Evolutionary conservation across 768 basidiomycete genomes (phyloP).

Genomic region (Suillus ampliporus): DNA sequence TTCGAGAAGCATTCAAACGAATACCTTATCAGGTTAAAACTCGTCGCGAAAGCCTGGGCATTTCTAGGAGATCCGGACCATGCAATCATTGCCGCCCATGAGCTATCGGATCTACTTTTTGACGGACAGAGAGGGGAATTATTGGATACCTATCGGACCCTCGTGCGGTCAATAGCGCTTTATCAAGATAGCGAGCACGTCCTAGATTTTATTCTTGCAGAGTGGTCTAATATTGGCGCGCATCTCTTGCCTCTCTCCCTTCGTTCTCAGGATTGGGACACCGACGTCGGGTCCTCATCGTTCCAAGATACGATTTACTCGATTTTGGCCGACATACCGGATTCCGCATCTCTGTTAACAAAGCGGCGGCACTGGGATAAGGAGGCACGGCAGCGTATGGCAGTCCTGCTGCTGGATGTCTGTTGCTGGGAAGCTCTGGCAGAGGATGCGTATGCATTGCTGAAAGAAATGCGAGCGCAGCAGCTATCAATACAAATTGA

Average conservation of each 20-base stretch:
- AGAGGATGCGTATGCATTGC: constrained; percentile 46
- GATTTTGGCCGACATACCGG: constrained; percentile 36
- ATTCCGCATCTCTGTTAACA: constrained; percentile 36
- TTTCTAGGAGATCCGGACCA: constrained; percentile 43
- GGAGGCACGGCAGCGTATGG: constrained; percentile 36
- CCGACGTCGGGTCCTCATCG: constrained; percentile 16
- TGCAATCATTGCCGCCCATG: constrained; percentile 36
- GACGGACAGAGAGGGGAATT: constrained; percentile 29
- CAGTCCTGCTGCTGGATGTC: constrained; percentile 48
- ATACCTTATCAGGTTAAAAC: constrained; percentile 31
- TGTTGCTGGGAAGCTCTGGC: constrained; percentile 40
- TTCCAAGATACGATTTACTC: constrained; percentile 36
- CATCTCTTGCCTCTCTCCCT: constrained; percentile 5
- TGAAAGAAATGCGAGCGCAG: constrained; percentile 46
- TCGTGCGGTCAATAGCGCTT: constrained; percentile 43
- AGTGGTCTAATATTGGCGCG: constrained; percentile 41
- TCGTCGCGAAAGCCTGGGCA: constrained; percentile 40
- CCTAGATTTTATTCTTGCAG: constrained; percentile 45
- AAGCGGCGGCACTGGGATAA: constrained; percentile 29
- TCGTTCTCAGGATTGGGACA: neutral
- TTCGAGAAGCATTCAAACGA: constrained; percentile 25
- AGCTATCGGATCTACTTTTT: constrained; percentile 27
- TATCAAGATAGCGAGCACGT: constrained; percentile 38
- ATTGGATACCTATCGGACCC: constrained; percentile 41
- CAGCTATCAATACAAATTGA: constrained; percentile 33